Percentiles rank a stretch among this genome's conserved stretches.
phyloP scores from a whole-genome alignment of 2,329 filamentous ascomycete species.

The Sporothrix brasiliensis region DNA sequence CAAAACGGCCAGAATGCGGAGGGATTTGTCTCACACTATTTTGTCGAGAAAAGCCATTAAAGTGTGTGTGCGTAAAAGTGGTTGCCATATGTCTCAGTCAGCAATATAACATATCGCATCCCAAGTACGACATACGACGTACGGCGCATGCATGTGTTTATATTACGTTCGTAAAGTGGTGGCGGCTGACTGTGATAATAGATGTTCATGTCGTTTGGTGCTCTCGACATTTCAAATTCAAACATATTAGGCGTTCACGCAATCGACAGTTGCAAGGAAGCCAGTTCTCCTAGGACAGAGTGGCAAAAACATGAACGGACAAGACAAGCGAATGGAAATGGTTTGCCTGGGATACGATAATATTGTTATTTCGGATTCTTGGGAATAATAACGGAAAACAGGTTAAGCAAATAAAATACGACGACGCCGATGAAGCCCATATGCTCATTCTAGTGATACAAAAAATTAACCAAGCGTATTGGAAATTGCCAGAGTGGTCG shows the following conservation, averaged over 20 bases:
- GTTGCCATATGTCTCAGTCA: neutral
- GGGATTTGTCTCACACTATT: neutral
- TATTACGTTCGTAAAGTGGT: neutral
- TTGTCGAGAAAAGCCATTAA: neutral
- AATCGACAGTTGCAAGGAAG: neutral
- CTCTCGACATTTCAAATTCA: neutral
- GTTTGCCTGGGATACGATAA: neutral
- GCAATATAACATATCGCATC: no score
- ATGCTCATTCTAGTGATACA: constrained; percentile 25
- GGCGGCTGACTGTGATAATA: neutral
- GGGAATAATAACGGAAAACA: neutral
- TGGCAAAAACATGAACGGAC: neutral
- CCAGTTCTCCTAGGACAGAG: neutral
- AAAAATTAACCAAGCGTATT: neutral
- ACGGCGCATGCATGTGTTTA: neutral
- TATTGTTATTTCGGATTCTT: neutral
- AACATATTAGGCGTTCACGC: neutral
- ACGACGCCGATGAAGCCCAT: constrained; percentile 18
- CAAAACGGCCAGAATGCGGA: neutral
- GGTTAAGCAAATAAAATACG: neutral
- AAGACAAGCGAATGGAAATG: neutral
- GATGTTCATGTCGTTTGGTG: neutral
- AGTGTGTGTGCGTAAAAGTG: constrained; percentile 6
- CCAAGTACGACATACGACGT: neutral
- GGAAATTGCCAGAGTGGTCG: neutral